These are phyloP conservation scores for Dactylis glomerata DNA, from an alignment of 176 grass and related monocot species.

Conservation along the genomic window DNA sequence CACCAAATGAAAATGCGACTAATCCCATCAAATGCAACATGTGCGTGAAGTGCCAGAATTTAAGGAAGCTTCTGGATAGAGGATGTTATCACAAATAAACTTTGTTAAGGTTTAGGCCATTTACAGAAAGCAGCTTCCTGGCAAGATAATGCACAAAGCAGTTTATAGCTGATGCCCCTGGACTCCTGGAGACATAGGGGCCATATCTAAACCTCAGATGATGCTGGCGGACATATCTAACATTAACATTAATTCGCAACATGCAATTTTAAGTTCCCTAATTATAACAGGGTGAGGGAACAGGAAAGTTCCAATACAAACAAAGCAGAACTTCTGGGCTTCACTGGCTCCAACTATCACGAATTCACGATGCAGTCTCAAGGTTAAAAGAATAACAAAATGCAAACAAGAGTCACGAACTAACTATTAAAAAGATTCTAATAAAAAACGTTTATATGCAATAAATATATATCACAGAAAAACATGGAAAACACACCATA, in stretches of 20 bases:
- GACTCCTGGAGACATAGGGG: background rate
- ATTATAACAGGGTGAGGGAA: background rate
- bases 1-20: background rate
- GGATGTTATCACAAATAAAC: background rate
- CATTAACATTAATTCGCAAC: background rate
- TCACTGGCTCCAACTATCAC: conserved; percentile 3
- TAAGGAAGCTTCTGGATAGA: background rate
- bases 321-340: background rate
- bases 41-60: background rate
- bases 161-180: background rate
- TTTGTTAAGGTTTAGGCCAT: background rate
- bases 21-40: background rate
- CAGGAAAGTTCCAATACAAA: background rate
- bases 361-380: background rate
- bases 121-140: background rate
- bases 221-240: background rate
- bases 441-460: background rate
- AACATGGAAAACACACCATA: background rate
- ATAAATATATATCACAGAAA: background rate
- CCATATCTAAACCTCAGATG: background rate
- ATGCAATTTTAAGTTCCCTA: background rate
- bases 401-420: background rate
- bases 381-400: conserved; percentile 20
- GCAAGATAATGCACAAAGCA: background rate
- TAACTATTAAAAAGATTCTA: background rate